Evolutionary conservation across 2,329 filamentous ascomycete species (phyloP), one percentile per base, ranked within the genome.

Genomic region (Aspergillus latus): DNA sequence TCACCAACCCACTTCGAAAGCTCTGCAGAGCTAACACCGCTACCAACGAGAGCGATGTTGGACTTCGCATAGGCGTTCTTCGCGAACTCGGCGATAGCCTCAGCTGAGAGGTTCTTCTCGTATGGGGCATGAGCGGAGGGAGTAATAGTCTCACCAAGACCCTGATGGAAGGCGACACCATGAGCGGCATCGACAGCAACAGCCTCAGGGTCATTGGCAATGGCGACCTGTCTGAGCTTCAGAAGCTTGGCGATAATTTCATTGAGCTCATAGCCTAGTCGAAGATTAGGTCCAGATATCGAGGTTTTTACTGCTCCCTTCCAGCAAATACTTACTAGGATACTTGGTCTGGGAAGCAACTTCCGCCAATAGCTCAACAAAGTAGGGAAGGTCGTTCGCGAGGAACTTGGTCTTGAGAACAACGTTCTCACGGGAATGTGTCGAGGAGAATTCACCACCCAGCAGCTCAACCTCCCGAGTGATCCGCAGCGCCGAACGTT

Each of bases 401-500:
- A 99, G 86, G 84, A 99, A 99, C 81, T 89, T 96, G 74, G 94
- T 90, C 77, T 93, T 88, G 70, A 99, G 80, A 59, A 99, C 86
- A 62, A 99, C 80, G 73, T 92, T 92, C 82, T 99, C 94, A 72
- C 93, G 89, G 68, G 91, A 92, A 80, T 97, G 92, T 77, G 89
- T 90, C 64, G 93, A 83, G 67, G 81, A 84, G 79, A 97, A 86
- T 84, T 93, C 87, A 70, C 91, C 91, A 74, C 95, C 94, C 64
- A 99, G 86, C 60, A 99, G 88, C 80, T 99, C 94, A 69, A 90
- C 85, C 81, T 99, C 94, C 81, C 94, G 89, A 72, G 88, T 89
- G 76, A 99, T 96, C 74, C 92, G 90, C 70, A 99, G 82, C 57
- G 90, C 90, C 65, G 92, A 94, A 76, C 94, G 88, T 78, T 88